Evolutionary conservation across 371 early-diverging fungal species (phyloP), one percentile per base, ranked within the genome.

Genomic region (Mucor piriformis): DNA sequence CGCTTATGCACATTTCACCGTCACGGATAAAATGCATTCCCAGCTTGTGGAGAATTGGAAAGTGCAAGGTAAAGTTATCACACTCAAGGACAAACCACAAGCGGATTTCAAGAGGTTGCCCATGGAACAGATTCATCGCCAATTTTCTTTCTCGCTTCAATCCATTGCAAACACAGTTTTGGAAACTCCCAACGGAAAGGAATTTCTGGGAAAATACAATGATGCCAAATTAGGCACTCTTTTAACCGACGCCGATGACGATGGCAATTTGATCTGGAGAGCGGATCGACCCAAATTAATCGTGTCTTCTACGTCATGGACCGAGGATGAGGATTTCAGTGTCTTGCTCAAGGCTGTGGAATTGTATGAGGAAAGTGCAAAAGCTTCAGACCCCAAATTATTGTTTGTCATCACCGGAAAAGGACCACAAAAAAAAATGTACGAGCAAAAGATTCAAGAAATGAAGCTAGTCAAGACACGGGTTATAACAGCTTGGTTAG

Each of bases 231-330:
- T 71, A 23, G 72, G 66, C 13, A 83, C 85, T 0, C 63, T 88
- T 16, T 63, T 72, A 48, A 83, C 82, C 6, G 58, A 72, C 38
- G 57, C 69, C 13, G 63, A 66, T n/a, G 48, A 60, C 15, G 64
- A 62, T 12, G 58, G 63, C 5, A 56, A 59, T 3, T 53, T 65
- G 21, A 77, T 74, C 58, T 77, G 67, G 83, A 46, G 59, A 69
- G 10, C 57, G 25, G 61, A 69, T 57, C 78, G 92, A 42, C 89
- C 91, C 1, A 79, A 81, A 49, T 65, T 97, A 52, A 70, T 97
- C 49, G 90, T 97, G 5, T 92, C 91, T 58, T 88, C 90, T 62
- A 96, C 97, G n/a, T 90, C 90, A 61, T 98, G 96, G 96, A 98
- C 98, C 0, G 89, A 89, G 33, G 98, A 97, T 71, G 98, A 98